A percentile compares a stretch with the other conserved stretches of the same genome.
phyloP scores from a whole-genome alignment of 2,329 filamentous ascomycete genomes.

The Aspergillus fructus region DNA sequence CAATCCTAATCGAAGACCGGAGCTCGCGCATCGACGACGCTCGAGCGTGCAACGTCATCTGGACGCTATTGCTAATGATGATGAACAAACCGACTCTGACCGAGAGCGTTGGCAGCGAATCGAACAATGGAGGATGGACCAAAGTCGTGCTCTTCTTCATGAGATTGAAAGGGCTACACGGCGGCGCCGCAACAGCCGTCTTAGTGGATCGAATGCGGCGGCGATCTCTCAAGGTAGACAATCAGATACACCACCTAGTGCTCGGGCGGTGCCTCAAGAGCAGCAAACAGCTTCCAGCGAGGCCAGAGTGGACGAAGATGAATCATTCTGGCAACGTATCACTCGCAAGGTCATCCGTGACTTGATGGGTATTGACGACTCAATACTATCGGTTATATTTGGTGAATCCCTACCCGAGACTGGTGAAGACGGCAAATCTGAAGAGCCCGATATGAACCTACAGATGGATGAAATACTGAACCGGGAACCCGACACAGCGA shows the following conservation, averaged over 20 bases:
- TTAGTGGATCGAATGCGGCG: conserved; percentile 22
- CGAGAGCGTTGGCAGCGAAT: conserved; percentile 78
- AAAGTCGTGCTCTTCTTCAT: conserved; percentile 79
- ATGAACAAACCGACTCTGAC: conserved; percentile 60
- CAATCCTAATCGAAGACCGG: conserved; percentile 66
- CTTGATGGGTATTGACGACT: conserved; percentile 86
- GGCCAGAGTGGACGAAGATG: conserved; percentile 49
- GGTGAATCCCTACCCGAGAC: conserved; percentile 68
- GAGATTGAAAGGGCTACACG: conserved; percentile 86
- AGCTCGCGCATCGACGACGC: conserved; percentile 48
- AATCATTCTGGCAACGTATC: conserved; percentile 76
- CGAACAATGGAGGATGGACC: conserved; percentile 87
- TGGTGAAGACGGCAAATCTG: conserved; percentile 17
- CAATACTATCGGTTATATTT: conserved; percentile 78
- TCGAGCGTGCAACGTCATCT: conserved; percentile 60
- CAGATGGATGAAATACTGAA: conserved; percentile 36
- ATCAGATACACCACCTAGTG: conserved; percentile 19
- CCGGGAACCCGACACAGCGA: conserved; percentile 26
- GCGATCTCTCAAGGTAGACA: conserved; percentile 16
- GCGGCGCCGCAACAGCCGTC: conserved; percentile 51
- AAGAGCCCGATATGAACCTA: conserved; percentile 33
- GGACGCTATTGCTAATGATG: conserved; percentile 57
- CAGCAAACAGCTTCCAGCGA: conserved; percentile 42
- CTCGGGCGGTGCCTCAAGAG: conserved; percentile 56
- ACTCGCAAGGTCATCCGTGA: conserved; percentile 85